Conservation (phyloP, 345 rosid species). For the Salix koriyanagi region DNA sequence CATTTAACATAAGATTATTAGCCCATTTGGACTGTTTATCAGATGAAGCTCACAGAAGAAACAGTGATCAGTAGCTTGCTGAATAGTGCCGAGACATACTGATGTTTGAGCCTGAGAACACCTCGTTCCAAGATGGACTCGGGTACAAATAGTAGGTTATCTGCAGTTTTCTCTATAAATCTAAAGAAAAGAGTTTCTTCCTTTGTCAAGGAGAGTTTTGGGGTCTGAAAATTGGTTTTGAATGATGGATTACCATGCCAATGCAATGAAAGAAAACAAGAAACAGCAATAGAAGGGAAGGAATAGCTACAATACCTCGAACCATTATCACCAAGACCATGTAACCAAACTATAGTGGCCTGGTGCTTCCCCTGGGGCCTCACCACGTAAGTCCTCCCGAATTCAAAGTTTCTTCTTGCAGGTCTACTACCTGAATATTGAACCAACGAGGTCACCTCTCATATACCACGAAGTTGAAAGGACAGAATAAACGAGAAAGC, state of each 20-base stretch:
- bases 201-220: not conserved
- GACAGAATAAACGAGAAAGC: not conserved
- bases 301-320: conserved; percentile 28
- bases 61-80: not conserved
- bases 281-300: not conserved
- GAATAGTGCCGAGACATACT: not conserved
- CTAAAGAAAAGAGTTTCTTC: not conserved
- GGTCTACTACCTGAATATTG: conserved; percentile 33
- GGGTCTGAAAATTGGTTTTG: not conserved
- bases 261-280: not conserved
- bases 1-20: not conserved
- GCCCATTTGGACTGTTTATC: not conserved
- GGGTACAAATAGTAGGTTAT: not conserved
- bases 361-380: conserved; percentile 48
- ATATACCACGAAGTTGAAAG: conserved; percentile 4
- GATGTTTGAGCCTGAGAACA: not conserved
- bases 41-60: conserved; percentile 1
- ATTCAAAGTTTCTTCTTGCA: conserved; percentile 38
- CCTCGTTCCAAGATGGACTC: not conserved
- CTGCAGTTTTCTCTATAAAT: not conserved
- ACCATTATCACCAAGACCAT: conserved; percentile 52
- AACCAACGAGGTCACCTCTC: not conserved
- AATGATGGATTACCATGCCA: not conserved
- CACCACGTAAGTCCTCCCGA: conserved; percentile 50
- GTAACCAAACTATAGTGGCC: conserved; percentile 51